Evolutionary conservation across 352 stramenopile genomes (phyloP).

Genomic region (Phytophthora capsici): DNA sequence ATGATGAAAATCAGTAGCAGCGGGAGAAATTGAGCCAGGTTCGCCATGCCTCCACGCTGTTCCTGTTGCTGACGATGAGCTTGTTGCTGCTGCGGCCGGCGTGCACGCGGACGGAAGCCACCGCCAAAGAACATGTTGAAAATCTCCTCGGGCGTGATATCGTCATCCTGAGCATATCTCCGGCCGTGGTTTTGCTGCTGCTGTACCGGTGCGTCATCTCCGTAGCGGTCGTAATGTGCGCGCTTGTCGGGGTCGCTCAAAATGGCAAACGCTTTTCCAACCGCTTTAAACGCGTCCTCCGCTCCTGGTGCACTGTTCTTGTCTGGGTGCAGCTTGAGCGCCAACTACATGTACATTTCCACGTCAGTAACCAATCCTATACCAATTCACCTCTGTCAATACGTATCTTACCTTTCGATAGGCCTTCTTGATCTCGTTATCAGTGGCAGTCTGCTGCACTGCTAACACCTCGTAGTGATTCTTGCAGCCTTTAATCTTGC

Average conservation of each 20-base stretch:
- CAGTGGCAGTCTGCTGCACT: constrained; percentile 72
- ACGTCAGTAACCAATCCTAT: constrained; percentile 13
- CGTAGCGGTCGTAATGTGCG: constrained; percentile 86
- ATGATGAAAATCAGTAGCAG: constrained; percentile 88
- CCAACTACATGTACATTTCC: constrained; percentile 56
- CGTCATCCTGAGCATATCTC: constrained; percentile 72
- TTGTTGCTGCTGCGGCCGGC: constrained; percentile 54
- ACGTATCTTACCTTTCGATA: constrained; percentile 83
- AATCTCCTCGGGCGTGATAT: constrained; percentile 91
- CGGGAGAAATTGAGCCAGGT: constrained; percentile 84
- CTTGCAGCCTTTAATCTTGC: constrained; percentile 89
- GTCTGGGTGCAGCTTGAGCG: constrained; percentile 90
- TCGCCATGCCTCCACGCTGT: constrained; percentile 47
- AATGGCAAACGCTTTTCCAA: constrained; percentile 94
- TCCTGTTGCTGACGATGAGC: constrained; percentile 39
- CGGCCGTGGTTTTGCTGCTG: constrained; percentile 39
- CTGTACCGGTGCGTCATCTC: constrained; percentile 58
- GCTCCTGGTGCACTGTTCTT: constrained; percentile 97
- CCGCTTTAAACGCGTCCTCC: constrained; percentile 98
- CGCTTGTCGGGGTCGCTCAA: constrained; percentile 91
- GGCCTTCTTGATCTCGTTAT: constrained; percentile 92
- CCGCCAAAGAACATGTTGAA: constrained; percentile 94
- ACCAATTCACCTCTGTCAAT: not conserved
- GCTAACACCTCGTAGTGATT: constrained; percentile 91
- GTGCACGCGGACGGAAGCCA: constrained; percentile 68